Evolutionary conservation across 2,329 filamentous ascomycete genomes (phyloP).

Genomic region (Huntiella omanensis): DNA sequence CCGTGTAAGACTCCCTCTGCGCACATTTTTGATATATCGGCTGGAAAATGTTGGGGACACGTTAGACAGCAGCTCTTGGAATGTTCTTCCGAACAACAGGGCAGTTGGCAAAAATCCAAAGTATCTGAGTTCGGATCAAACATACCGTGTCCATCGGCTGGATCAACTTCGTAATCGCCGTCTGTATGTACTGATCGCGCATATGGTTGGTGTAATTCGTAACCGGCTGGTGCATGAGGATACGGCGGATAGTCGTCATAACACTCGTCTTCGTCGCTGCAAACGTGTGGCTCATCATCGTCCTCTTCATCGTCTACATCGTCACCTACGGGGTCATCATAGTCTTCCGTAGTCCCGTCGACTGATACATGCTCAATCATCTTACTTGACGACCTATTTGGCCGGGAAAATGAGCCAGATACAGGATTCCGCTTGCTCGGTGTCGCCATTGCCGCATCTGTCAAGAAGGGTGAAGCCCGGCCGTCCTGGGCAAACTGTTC

Average conservation of each 20-base stretch:
- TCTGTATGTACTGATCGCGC: constrained; percentile 15
- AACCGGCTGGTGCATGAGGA: constrained; percentile 1
- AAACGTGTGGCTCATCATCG: constrained; percentile 37
- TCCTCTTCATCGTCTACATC: constrained; percentile 32
- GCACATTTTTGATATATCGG: too few species aligned
- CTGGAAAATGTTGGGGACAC: too few species aligned
- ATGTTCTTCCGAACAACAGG: too few species aligned
- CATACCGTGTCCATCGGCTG: too few species aligned
- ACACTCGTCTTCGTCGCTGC: constrained; percentile 32
- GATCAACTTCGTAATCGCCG: constrained; percentile 55
- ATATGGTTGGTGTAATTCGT: background rate
- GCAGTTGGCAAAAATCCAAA: too few species aligned
- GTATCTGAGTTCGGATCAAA: too few species aligned
- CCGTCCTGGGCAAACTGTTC: constrained; percentile 73
- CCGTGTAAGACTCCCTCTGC: too few species aligned
- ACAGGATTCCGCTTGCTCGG: constrained; percentile 29
- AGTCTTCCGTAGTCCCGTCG: constrained; percentile 23
- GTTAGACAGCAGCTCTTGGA: too few species aligned
- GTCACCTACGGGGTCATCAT: constrained; percentile 29
- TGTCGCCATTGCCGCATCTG: background rate
- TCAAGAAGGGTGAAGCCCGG: constrained; percentile 8
- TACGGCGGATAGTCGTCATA: constrained; percentile 35
- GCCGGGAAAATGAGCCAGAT: constrained; percentile 38
- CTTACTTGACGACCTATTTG: constrained; percentile 55
- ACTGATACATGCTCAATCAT: constrained; percentile 45